Conservation (phyloP, 1,139 yeast genomes). For the Candida frijolesensis region DNA sequence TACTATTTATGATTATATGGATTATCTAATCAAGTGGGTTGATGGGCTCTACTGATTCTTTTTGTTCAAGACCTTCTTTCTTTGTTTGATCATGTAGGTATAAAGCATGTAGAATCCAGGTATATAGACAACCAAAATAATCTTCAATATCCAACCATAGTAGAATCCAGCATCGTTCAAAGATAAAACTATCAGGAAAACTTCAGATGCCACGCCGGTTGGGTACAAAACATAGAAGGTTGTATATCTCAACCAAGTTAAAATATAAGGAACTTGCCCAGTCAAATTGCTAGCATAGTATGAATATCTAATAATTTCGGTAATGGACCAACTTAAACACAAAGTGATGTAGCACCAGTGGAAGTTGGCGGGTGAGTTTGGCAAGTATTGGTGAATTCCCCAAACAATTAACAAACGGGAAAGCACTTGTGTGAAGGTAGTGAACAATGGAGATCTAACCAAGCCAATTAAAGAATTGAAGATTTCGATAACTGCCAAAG, state of each 20-base stretch:
- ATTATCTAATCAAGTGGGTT: constrained; percentile 33
- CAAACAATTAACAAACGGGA: constrained; percentile 82
- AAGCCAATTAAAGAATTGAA: constrained; percentile 74
- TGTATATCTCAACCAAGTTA: constrained; percentile 80
- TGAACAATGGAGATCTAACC: constrained; percentile 82
- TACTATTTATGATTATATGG: constrained; percentile 38
- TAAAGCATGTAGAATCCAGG: constrained; percentile 89
- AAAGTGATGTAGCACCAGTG: constrained; percentile 68
- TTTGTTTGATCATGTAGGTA: constrained; percentile 87
- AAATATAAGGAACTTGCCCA: constrained; percentile 60
- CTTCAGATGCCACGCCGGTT: constrained; percentile 85
- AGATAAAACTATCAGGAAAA: constrained; percentile 67
- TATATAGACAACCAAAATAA: constrained; percentile 63
- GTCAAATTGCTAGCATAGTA: constrained; percentile 74
- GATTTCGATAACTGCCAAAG: constrained; percentile 82
- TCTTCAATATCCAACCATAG: constrained; percentile 58
- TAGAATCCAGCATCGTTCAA: constrained; percentile 61
- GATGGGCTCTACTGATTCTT: constrained; percentile 20
- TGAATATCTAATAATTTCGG: constrained; percentile 87
- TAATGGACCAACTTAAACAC: constrained; percentile 83
- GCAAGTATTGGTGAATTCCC: constrained; percentile 78
- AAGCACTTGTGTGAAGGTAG: constrained; percentile 83
- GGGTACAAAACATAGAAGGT: constrained; percentile 86
- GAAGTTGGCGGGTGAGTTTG: constrained; percentile 62
- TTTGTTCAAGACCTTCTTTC: constrained; percentile 60